Evolutionary conservation across 306 rosid species (phyloP).

Genomic region (Gillenia trifoliata): DNA sequence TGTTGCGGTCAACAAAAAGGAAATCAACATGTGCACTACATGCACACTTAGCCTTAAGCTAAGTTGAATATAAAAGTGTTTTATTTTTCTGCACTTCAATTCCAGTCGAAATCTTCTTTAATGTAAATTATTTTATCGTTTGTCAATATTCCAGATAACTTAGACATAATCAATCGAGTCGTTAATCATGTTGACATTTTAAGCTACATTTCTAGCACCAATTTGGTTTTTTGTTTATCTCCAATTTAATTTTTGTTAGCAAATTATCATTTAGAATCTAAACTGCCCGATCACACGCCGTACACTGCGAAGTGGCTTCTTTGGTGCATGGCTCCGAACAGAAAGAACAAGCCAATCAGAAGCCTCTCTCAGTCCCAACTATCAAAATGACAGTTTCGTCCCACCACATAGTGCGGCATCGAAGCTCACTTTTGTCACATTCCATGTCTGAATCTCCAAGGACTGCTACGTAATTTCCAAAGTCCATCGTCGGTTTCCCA

Average conservation of each 20-base stretch:
- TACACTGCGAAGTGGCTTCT: neutral
- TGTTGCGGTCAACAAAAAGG: no score
- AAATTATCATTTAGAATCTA: no score
- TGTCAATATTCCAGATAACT: neutral
- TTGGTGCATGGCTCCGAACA: neutral
- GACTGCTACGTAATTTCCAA: conserved; percentile 14
- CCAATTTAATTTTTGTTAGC: no score
- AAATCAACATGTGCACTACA: no score
- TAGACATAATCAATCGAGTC: no score
- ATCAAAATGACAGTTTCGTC: conserved; percentile 25
- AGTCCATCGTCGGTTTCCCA: conserved; percentile 33
- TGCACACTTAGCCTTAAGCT: no score
- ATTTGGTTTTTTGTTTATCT: no score
- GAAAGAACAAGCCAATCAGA: neutral
- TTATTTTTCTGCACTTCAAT: no score
- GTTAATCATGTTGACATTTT: no score
- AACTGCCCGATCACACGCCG: neutral
- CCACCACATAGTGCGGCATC: neutral
- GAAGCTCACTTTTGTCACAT: neutral
- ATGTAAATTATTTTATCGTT: no score
- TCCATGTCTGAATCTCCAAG: neutral
- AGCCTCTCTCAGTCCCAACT: neutral
- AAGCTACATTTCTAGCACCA: neutral
- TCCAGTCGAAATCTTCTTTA: no score
- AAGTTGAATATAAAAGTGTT: no score